phyloP scores from a whole-genome alignment of 2,329 filamentous ascomycete genomes.

The Fusarium camptoceras region DNA sequence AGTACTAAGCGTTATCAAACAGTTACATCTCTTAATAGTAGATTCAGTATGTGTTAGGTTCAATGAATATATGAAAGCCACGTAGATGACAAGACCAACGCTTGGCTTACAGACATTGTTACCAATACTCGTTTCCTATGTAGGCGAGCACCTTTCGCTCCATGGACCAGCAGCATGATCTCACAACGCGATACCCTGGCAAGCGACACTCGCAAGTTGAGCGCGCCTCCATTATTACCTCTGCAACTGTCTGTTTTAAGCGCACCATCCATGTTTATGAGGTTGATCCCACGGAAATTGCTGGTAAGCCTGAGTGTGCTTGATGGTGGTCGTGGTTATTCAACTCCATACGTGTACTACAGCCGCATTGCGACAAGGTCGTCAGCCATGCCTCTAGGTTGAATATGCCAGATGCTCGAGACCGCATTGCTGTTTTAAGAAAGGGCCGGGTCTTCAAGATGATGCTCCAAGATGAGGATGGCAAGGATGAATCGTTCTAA shows the following conservation, averaged over 20 bases:
- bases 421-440: not conserved
- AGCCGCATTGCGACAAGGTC: not conserved
- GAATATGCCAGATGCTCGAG: too few relatives aligned
- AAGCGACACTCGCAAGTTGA: not conserved
- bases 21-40: too few relatives aligned
- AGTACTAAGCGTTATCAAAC: too few relatives aligned
- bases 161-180: slow-evolving; percentile 7
- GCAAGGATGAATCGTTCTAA: not conserved
- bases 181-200: not conserved
- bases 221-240: not conserved
- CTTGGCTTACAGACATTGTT: slow-evolving; percentile 2
- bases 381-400: not conserved
- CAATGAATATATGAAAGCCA: slow-evolving; percentile 2
- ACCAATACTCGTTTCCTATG: slow-evolving; percentile 1
- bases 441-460: slow-evolving; percentile 3
- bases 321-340: slow-evolving; percentile 6
- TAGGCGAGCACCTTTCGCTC: not conserved
- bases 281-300: not conserved
- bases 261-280: not conserved
- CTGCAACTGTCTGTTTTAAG: not conserved
- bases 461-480: not conserved
- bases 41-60: too few relatives aligned
- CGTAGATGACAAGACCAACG: not conserved
- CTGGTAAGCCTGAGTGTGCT: not conserved
- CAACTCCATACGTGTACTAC: not conserved